phyloP scores from a whole-genome alignment of 2,329 filamentous ascomycete genomes.

The Laburnicola sp. region DNA sequence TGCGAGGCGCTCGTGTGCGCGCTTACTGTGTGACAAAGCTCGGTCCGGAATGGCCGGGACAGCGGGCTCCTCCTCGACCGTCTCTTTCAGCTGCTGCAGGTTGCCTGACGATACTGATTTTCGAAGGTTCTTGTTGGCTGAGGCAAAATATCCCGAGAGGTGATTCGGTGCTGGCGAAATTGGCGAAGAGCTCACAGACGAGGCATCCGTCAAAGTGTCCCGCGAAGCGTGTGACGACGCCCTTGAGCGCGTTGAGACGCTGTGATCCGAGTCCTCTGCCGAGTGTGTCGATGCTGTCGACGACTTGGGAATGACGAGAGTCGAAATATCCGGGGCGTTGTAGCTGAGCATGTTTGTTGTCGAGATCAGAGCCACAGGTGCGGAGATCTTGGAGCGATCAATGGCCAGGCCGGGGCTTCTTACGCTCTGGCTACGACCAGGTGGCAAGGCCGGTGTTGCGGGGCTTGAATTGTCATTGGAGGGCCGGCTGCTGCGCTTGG shows the following conservation, averaged over 20 bases:
- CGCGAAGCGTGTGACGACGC: conserved; percentile 59
- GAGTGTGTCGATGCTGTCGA: conserved; percentile 62
- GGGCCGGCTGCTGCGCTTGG: conserved; percentile 64
- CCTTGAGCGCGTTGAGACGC: conserved; percentile 52
- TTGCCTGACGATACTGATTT: conserved; percentile 46
- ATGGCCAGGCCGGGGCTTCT: conserved; percentile 50
- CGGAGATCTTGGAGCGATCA: conserved; percentile 77
- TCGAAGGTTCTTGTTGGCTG: conserved; percentile 51
- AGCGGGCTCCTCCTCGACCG: conserved; percentile 44
- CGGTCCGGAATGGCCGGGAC: conserved; percentile 75
- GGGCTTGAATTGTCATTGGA: conserved; percentile 46
- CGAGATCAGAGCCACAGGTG: conserved; percentile 81
- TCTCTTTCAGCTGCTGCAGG: conserved; percentile 33
- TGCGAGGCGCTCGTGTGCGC: conserved; percentile 75
- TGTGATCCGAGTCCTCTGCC: conserved; percentile 72
- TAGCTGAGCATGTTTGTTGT: conserved; percentile 97
- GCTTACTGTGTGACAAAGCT: conserved; percentile 86
- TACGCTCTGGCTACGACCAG: conserved; percentile 51
- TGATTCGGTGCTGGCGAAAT: conserved; percentile 60
- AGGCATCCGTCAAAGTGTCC: conserved; percentile 70
- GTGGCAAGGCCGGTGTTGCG: conserved; percentile 31
- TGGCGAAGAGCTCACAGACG: conserved; percentile 52
- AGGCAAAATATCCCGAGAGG: conserved; percentile 61
- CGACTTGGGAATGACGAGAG: conserved; percentile 46
- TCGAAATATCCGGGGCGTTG: conserved; percentile 81